These are phyloP conservation scores for Tardiomyces depauwii DNA, from an alignment of 1,139 yeast genomes.

Conservation along the genomic window DNA sequence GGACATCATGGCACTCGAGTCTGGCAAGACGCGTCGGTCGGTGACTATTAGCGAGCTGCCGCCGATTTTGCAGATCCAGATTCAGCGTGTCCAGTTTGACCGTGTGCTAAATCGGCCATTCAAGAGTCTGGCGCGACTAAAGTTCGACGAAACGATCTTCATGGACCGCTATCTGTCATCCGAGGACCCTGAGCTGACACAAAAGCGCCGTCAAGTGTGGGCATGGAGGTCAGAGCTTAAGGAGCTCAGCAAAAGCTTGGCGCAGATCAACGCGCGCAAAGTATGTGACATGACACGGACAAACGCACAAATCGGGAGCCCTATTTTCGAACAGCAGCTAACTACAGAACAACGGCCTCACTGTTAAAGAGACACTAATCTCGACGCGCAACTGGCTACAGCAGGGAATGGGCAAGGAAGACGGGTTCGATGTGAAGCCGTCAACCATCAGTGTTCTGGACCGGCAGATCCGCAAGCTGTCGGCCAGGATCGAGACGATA, in stretches of 20 bases:
- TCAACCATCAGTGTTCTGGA: slow-evolving; percentile 20
- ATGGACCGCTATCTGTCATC: slow-evolving; percentile 84
- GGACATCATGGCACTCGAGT: slow-evolving; percentile 56
- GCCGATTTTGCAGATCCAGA: slow-evolving; percentile 76
- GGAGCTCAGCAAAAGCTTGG: slow-evolving; percentile 29
- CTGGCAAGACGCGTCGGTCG: slow-evolving; percentile 55
- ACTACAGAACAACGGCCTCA: slow-evolving; percentile 18
- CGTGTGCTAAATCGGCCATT: slow-evolving; percentile 61
- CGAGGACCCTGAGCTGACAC: slow-evolving; percentile 38
- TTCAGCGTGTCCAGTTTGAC: slow-evolving; percentile 88
- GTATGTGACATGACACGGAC: neutral
- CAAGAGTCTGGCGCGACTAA: slow-evolving; percentile 72
- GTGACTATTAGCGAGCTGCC: slow-evolving; percentile 67
- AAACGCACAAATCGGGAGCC: too few relatives aligned
- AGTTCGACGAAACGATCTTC: slow-evolving; percentile 64
- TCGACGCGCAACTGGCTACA: slow-evolving; percentile 35
- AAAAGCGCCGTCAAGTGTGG: slow-evolving; percentile 47
- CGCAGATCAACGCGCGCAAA: neutral
- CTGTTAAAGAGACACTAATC: slow-evolving; percentile 24
- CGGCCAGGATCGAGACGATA: slow-evolving; percentile 4
- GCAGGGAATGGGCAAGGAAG: too few relatives aligned
- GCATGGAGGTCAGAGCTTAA: slow-evolving; percentile 38
- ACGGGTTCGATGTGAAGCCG: slow-evolving; percentile 5
- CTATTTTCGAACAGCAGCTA: slow-evolving; percentile 36
- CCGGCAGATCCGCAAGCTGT: slow-evolving; percentile 14